phyloP scores from a whole-genome alignment of 345 rosid genomes.

The Durio zibethinus region DNA sequence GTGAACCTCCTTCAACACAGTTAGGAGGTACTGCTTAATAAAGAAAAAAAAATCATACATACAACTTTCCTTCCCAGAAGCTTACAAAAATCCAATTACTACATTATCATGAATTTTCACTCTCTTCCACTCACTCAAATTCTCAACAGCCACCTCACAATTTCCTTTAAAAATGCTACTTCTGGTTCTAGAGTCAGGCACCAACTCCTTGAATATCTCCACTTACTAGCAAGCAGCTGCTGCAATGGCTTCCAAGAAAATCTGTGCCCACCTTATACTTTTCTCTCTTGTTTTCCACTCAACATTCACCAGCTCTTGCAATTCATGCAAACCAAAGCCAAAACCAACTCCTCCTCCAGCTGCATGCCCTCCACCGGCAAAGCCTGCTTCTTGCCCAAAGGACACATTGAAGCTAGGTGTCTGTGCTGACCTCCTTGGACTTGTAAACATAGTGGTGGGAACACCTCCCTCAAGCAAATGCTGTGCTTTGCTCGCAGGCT shows the following conservation, averaged over 20 bases:
- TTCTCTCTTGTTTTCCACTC: constrained; percentile 35
- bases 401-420: constrained; percentile 50
- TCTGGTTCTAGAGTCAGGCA: not conserved
- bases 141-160: constrained; percentile 35
- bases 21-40: too few relatives aligned
- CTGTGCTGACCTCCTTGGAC: constrained; percentile 51
- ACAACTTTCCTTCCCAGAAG: constrained; percentile 4
- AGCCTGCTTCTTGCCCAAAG: too few relatives aligned
- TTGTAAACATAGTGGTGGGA: constrained; percentile 30
- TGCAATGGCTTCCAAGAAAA: constrained; percentile 41
- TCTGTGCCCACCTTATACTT: constrained; percentile 22
- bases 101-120: constrained; percentile 22
- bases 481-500: constrained; percentile 45
- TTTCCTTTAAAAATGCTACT: constrained; percentile 26
- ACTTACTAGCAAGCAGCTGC: not conserved
- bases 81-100: constrained; percentile 32
- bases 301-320: constrained; percentile 28
- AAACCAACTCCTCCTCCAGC: not conserved
- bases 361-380: too few relatives aligned
- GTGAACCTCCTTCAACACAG: not conserved
- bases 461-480: constrained; percentile 40
- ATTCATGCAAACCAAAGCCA: constrained; percentile 21
- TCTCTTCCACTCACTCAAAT: constrained; percentile 40
- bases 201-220: constrained; percentile 8
- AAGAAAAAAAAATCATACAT: not conserved